Evolutionary conservation across 257 asterid species (phyloP).

Genomic region (Pogostemon cablin): DNA sequence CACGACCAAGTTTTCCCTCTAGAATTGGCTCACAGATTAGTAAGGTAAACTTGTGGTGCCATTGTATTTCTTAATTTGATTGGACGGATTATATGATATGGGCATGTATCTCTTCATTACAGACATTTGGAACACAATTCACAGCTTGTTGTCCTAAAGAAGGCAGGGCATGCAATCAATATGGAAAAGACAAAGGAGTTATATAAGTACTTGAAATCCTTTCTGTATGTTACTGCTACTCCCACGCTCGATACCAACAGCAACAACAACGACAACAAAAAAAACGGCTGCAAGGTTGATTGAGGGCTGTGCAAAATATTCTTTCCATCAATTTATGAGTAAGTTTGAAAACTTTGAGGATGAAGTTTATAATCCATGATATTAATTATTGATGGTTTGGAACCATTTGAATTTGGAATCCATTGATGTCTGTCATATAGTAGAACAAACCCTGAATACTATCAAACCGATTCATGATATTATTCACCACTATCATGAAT

Average conservation of each 20-base stretch:
- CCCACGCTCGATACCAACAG: conserved; percentile 39
- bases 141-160: conserved; percentile 59
- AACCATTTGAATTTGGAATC: neutral
- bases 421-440: neutral
- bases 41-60: conserved; percentile 46
- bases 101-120: conserved; percentile 1
- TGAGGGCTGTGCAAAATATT: conserved; percentile 25
- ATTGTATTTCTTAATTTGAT: conserved; percentile 7
- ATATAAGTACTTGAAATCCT: conserved; percentile 56
- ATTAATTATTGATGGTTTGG: neutral
- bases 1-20: conserved; percentile 73
- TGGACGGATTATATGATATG: neutral
- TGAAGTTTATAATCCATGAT: conserved; percentile 8
- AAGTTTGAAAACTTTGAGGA: neutral
- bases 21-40: conserved; percentile 70
- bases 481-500: too few relatives aligned
- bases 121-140: conserved; percentile 76
- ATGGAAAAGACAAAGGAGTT: conserved; percentile 73
- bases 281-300: conserved; percentile 46
- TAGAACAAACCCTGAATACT: too few relatives aligned
- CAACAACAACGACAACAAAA: conserved; percentile 38
- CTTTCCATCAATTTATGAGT: neutral
- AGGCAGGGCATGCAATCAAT: conserved; percentile 84
- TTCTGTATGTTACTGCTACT: conserved; percentile 47
- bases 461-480: too few relatives aligned